phyloP scores from a whole-genome alignment of 2,329 filamentous ascomycete species.

The Chaetoscypha palmicola region DNA sequence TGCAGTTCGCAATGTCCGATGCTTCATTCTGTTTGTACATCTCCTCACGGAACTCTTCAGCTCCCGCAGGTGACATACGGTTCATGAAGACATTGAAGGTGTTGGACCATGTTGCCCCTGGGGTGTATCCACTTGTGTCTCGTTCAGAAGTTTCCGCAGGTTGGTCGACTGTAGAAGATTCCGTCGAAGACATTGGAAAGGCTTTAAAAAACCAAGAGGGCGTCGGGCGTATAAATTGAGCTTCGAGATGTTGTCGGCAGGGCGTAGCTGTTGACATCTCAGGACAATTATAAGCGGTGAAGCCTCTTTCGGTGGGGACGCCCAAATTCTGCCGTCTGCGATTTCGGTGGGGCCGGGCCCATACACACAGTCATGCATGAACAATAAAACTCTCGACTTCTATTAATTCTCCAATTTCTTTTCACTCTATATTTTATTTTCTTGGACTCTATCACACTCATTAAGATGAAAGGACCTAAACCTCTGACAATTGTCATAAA shows the following conservation, averaged over 20 bases:
- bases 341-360: slow-evolving; percentile 6
- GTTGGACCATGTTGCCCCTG: slow-evolving; percentile 63
- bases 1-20: slow-evolving; percentile 72
- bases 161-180: too few relatives aligned
- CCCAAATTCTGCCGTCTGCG: slow-evolving; percentile 15
- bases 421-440: background rate
- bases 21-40: slow-evolving; percentile 70
- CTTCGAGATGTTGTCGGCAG: background rate
- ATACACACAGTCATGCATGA: background rate
- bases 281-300: slow-evolving; percentile 6
- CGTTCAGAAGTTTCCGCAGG: too few relatives aligned
- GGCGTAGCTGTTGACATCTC: slow-evolving; percentile 8
- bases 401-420: too few relatives aligned
- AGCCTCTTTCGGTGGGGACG: slow-evolving; percentile 4
- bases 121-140: slow-evolving; percentile 54
- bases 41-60: slow-evolving; percentile 69
- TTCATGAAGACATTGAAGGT: slow-evolving; percentile 79
- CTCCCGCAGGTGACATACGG: slow-evolving; percentile 59
- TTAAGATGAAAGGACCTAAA: slow-evolving; percentile 44
- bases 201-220: too few relatives aligned
- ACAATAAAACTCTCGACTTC: too few relatives aligned
- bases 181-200: too few relatives aligned
- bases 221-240: slow-evolving; percentile 4
- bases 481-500: slow-evolving; percentile 62
- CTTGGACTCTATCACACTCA: background rate